Percentiles rank a stretch among this genome's conserved stretches.
Evolutionary conservation across 2,329 filamentous ascomycete genomes (phyloP).

Genomic region (Byssoonygena ceratinophila): DNA sequence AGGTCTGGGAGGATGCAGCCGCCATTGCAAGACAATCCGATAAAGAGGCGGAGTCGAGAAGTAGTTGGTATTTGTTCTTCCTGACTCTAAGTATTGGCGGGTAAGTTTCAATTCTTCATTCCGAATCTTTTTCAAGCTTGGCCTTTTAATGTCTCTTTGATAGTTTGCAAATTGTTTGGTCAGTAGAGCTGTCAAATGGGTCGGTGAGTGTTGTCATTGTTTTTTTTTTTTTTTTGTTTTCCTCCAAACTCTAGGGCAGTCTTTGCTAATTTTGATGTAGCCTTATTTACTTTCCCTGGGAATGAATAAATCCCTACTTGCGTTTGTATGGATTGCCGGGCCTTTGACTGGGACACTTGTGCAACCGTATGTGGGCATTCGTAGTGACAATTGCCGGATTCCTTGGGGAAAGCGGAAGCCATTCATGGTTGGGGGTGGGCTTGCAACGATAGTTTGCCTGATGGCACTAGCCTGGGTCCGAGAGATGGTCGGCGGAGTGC

Average conservation of each 20-base stretch:
- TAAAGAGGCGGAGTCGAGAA: slow-evolving; percentile 55
- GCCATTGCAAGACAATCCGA: slow-evolving; percentile 30
- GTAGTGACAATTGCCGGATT: slow-evolving; percentile 66
- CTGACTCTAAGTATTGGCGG: slow-evolving; percentile 78
- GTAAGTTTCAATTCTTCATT: slow-evolving; percentile 27
- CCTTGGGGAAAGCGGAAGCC: slow-evolving; percentile 70
- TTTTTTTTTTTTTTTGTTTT: not conserved
- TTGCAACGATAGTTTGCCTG: slow-evolving; percentile 56
- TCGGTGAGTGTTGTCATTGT: slow-evolving; percentile 45
- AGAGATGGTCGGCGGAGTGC: slow-evolving; percentile 58
- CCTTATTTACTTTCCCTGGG: slow-evolving; percentile 71
- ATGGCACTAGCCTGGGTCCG: slow-evolving; percentile 63
- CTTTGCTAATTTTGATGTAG: slow-evolving; percentile 18
- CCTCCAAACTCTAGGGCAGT: no score
- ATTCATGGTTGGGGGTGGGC: slow-evolving; percentile 63
- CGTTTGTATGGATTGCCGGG: slow-evolving; percentile 74
- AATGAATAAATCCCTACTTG: slow-evolving; percentile 71
- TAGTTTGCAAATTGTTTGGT: slow-evolving; percentile 86
- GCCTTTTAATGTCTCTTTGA: not conserved
- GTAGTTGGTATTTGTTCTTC: slow-evolving; percentile 72
- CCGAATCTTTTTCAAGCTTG: not conserved
- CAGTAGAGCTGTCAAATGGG: slow-evolving; percentile 85
- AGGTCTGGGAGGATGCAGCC: slow-evolving; percentile 16
- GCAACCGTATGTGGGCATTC: slow-evolving; percentile 71
- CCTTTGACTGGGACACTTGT: slow-evolving; percentile 68